Conservation (phyloP, 1,284 basidiomycete species). For the Vanrija sp. region DNA sequence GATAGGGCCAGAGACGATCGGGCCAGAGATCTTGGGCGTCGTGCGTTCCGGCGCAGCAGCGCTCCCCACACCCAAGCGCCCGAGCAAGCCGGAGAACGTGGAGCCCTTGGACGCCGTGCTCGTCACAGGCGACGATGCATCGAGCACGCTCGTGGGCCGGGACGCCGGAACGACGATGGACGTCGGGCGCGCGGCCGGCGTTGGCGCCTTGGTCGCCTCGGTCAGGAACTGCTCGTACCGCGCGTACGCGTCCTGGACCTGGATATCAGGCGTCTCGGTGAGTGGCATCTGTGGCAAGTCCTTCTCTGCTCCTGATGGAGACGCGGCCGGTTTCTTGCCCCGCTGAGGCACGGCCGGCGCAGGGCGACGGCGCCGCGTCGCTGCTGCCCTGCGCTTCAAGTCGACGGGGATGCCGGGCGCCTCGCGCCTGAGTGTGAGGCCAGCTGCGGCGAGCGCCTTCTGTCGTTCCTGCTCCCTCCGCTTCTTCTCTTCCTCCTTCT, state of each 20-base stretch:
- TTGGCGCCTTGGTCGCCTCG: conserved; percentile 37
- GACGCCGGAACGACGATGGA: neutral
- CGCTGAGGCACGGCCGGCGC: conserved; percentile 11
- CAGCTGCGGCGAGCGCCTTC: conserved; percentile 79
- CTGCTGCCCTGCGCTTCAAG: conserved; percentile 49
- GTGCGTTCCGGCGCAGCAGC: neutral
- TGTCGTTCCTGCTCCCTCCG: conserved; percentile 71
- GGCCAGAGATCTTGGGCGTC: conserved; percentile 1
- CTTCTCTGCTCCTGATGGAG: neutral
- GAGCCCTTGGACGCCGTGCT: neutral
- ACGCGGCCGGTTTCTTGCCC: neutral
- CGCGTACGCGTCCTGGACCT: conserved; percentile 83
- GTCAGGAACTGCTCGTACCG: conserved; percentile 73
- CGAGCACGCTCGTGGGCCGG: neutral
- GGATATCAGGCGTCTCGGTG: conserved; percentile 5
- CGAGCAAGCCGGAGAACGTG: conserved; percentile 31
- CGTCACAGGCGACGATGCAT: neutral
- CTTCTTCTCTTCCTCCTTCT: conserved; percentile 57
- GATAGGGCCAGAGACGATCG: conserved; percentile 3
- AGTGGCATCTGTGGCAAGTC: neutral
- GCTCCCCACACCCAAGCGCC: conserved; percentile 1
- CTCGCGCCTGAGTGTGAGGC: conserved; percentile 61
- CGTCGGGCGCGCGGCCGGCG: neutral
- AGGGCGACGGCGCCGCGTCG: conserved; percentile 17
- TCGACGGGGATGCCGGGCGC: conserved; percentile 26